Conservation (phyloP, 2,329 filamentous ascomycete species). For the Dothistroma pini region DNA sequence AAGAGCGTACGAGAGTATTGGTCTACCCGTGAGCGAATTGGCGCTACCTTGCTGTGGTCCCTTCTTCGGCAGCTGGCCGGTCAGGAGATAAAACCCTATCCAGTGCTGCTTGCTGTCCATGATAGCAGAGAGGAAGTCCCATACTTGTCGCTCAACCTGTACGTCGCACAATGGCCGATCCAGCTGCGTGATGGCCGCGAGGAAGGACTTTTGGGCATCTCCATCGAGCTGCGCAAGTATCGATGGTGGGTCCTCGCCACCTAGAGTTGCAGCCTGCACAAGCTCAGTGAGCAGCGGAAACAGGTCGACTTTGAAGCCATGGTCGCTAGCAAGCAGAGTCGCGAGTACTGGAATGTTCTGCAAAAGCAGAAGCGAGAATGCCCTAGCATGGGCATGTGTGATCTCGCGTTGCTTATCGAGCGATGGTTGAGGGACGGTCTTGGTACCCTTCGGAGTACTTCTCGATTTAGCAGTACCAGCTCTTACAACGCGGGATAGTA, state of each 20-base stretch:
- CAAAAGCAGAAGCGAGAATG: constrained; percentile 17
- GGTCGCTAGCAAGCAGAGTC: constrained; percentile 24
- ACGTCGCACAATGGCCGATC: constrained; percentile 69
- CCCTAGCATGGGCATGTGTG: constrained; percentile 11
- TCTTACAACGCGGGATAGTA: constrained; percentile 22
- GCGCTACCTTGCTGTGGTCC: constrained; percentile 51
- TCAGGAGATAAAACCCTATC: constrained; percentile 90
- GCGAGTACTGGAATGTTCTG: constrained; percentile 25
- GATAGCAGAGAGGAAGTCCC: constrained; percentile 81
- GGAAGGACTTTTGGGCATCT: constrained; percentile 76
- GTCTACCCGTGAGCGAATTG: constrained; percentile 53
- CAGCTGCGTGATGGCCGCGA: constrained; percentile 71
- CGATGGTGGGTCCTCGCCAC: constrained; percentile 74
- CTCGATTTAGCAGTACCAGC: constrained; percentile 11
- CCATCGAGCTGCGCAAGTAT: constrained; percentile 86
- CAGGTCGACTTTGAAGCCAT: constrained; percentile 23
- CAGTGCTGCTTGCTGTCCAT: constrained; percentile 90
- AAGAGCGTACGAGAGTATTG: constrained; percentile 72
- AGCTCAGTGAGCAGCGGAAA: constrained; percentile 24
- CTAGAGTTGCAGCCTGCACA: constrained; percentile 19
- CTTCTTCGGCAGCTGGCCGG: constrained; percentile 77
- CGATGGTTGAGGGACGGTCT: not conserved
- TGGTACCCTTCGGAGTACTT: not conserved
- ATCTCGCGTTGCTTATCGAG: not conserved
- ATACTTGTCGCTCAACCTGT: constrained; percentile 65